A percentile compares a stretch with the other conserved stretches of the same genome.
Evolutionary conservation across 768 basidiomycete genomes (phyloP).

Genomic region (Boletus tomentosulus): DNA sequence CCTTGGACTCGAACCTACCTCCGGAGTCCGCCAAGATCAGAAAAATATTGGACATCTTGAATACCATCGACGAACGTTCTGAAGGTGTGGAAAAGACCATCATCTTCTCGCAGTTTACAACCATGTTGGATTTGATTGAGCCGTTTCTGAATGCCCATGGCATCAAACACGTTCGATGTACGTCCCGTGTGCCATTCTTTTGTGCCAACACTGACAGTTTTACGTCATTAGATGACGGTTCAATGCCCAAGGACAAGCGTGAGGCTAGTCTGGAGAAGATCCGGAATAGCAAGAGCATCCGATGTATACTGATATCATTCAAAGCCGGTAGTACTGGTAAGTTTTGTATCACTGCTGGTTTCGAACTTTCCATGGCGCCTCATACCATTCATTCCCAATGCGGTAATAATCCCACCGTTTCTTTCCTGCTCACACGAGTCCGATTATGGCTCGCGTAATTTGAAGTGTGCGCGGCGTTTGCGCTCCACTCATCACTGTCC

Average conservation of each 20-base stretch:
- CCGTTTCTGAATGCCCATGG: conserved; percentile 71
- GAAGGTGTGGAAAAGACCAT: conserved; percentile 83
- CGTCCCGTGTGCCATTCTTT: not conserved
- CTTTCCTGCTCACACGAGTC: not conserved
- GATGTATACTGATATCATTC: conserved; percentile 91
- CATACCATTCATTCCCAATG: not conserved
- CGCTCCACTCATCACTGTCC: not conserved
- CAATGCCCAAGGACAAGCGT: conserved; percentile 73
- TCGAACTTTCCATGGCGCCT: not conserved
- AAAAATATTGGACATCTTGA: conserved; percentile 71
- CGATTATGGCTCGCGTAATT: not conserved
- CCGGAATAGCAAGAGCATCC: conserved; percentile 49
- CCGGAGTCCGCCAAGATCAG: conserved; percentile 84
- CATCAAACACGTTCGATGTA: conserved; percentile 80
- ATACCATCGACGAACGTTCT: conserved; percentile 55
- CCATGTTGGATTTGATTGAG: conserved; percentile 81
- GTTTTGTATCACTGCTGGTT: conserved; percentile 12
- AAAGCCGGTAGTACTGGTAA: conserved; percentile 92
- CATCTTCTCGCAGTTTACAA: conserved; percentile 92
- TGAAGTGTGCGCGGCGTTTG: not conserved
- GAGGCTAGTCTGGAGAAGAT: conserved; percentile 74
- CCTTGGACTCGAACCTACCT: conserved; percentile 37
- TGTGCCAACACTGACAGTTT: conserved; percentile 4
- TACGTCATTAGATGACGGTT: conserved; percentile 70
- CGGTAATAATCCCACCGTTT: not conserved